Conservation (phyloP, 805 yeast genomes). For the Yarrowia phangngaensis region DNA sequence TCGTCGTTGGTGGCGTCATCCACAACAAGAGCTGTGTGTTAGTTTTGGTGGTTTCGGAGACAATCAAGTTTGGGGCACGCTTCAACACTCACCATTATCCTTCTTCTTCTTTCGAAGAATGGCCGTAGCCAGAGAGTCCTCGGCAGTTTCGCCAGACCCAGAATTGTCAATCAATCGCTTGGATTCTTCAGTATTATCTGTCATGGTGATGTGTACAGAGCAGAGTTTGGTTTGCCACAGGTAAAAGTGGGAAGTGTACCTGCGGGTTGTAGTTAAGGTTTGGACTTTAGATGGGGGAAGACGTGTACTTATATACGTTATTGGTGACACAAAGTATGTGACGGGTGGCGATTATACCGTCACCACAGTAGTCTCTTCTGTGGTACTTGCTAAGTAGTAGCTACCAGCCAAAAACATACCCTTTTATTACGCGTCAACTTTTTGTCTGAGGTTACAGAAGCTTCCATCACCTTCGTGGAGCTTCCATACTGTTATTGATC, state of each 20-base stretch:
- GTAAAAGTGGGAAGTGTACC: constrained; percentile 10
- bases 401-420: too few species aligned
- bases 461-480: too few species aligned
- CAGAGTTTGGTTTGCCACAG: constrained; percentile 23
- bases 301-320: background rate
- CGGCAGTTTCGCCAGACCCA: constrained; percentile 57
- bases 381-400: too few species aligned
- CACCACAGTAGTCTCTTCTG: too few species aligned
- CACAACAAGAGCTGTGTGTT: constrained; percentile 59
- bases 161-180: constrained; percentile 56
- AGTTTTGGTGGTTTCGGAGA: constrained; percentile 30
- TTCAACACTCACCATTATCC: constrained; percentile 66
- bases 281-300: background rate
- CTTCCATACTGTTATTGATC: too few species aligned
- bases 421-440: too few species aligned
- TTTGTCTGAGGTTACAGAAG: too few species aligned
- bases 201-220: constrained; percentile 19
- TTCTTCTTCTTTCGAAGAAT: constrained; percentile 96
- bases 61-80: constrained; percentile 31
- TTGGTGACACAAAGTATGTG: background rate
- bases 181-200: constrained; percentile 30
- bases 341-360: too few species aligned
- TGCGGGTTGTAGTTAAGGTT: constrained; percentile 12
- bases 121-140: constrained; percentile 87
- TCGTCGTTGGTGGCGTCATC: constrained; percentile 98